A percentile compares a stretch with the other conserved stretches of the same genome.
Evolutionary conservation across 75 land plant species (phyloP).

Genomic region (Selaginella tamariscina): DNA sequence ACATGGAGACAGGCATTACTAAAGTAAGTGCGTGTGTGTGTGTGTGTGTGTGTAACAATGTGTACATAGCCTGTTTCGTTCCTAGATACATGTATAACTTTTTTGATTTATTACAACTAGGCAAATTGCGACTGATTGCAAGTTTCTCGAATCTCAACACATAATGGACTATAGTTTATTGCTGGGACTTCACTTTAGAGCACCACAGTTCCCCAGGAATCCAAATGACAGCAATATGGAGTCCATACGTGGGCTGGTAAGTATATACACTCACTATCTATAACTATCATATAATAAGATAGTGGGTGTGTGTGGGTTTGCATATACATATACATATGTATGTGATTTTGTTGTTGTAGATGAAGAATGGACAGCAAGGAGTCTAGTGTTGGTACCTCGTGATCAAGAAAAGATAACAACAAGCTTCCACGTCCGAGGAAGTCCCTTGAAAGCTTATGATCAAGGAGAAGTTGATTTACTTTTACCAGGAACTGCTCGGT

Average conservation of each 20-base stretch:
- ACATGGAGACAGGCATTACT: slow-evolving; percentile 76
- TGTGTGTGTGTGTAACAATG: too few species aligned
- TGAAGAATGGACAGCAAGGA: slow-evolving; percentile 3
- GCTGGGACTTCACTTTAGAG: slow-evolving; percentile 90
- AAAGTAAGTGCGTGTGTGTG: slow-evolving; percentile 49
- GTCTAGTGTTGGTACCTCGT: slow-evolving; percentile 44
- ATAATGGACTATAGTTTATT: slow-evolving; percentile 97
- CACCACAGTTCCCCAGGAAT: slow-evolving; percentile 40
- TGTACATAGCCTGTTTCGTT: too few species aligned
- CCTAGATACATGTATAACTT: too few species aligned
- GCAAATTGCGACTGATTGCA: slow-evolving; percentile 80
- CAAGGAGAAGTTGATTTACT: slow-evolving; percentile 49
- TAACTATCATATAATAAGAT: too few species aligned
- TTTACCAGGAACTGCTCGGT: slow-evolving; percentile 60
- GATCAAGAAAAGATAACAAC: slow-evolving; percentile 30
- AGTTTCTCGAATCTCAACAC: slow-evolving; percentile 59
- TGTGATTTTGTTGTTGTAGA: too few species aligned
- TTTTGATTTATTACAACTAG: slow-evolving; percentile 32
- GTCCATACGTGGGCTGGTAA: too few species aligned
- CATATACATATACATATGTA: too few species aligned
- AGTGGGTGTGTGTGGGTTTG: too few species aligned
- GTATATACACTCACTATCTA: too few species aligned
- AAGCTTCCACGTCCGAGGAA: slow-evolving; percentile 62
- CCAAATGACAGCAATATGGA: too few species aligned
- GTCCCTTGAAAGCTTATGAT: slow-evolving; percentile 26